A percentile compares a stretch with the other conserved stretches of the same genome.
Evolutionary conservation across 352 stramenopile species (phyloP).

Genomic region (Pythium dissotocum): DNA sequence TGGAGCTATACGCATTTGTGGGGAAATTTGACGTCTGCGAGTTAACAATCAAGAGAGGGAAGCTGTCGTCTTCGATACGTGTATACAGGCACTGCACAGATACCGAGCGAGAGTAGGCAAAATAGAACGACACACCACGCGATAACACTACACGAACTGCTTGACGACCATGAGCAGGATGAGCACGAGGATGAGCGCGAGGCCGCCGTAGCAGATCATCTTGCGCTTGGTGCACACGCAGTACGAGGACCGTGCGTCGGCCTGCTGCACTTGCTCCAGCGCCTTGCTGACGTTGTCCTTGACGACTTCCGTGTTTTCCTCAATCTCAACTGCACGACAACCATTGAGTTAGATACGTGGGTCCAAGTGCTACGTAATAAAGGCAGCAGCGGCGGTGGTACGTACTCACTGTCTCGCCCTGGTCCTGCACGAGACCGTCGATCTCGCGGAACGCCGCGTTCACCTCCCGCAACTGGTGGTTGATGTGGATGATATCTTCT

Average conservation of each 20-base stretch:
- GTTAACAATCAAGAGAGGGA: background rate
- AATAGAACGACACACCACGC: conserved; percentile 1
- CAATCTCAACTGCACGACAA: conserved; percentile 64
- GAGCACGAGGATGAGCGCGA: conserved; percentile 61
- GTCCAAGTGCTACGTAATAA: background rate
- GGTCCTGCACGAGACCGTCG: conserved; percentile 79
- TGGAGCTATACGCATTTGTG: too few relatives aligned
- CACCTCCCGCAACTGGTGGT: conserved; percentile 83
- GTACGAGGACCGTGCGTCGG: conserved; percentile 66
- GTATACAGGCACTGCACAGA: background rate
- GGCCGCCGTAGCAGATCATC: conserved; percentile 63
- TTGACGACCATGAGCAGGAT: conserved; percentile 35
- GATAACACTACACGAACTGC: conserved; percentile 6
- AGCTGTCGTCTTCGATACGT: background rate
- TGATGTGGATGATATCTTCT: conserved; percentile 89
- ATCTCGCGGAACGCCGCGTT: conserved; percentile 87
- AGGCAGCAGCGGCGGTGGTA: background rate
- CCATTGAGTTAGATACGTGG: background rate
- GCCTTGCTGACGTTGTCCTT: conserved; percentile 77
- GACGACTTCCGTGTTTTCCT: conserved; percentile 75
- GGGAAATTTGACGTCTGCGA: background rate
- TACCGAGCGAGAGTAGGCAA: background rate
- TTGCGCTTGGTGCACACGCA: conserved; percentile 69
- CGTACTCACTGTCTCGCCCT: conserved; percentile 70
- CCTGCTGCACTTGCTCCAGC: conserved; percentile 70